Base-by-base conservation (phyloP, 169 alveolate species). In the Cryptosporidium meleagridis region DNA sequence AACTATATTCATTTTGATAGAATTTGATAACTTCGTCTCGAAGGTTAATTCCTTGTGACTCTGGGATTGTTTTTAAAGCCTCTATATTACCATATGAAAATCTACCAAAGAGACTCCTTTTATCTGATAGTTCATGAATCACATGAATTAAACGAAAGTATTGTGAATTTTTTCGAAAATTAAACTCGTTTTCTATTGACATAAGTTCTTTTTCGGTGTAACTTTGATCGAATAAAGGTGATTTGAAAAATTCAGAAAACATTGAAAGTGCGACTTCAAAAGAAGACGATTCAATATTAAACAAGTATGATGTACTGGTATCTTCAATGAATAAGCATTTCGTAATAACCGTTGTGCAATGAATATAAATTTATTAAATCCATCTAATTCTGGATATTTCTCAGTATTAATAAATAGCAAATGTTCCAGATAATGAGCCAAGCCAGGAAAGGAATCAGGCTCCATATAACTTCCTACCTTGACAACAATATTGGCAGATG, bases 391-490 rank as follows among this genome's bases (percentile, higher is more conserved):
- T 4, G 97, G 97, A 69, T 92, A 96, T 89, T 94, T 95, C 62
- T 96, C 85, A 26, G 96, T 92, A 39, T 96, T 96, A 75, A 95
- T 80, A 71, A 94, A 94, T 23, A 96, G 85, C 93, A 96, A 92
- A 87, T 96, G 98, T 69, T 96, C 98, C 45, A 94, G 92, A 67
- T 94, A 93, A 86, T 96, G 98, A 29, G 98, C 98, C 55, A 96
- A 75, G 8, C 98, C 98, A 39, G 91, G 91, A n/a, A 62, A 80
- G 16, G 91, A 92, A 21, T 59, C 55, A 12, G 94, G 94, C 51
- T 94, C 96, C 44, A 61, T 61, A 7, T 93, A 72, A 59, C 86
- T 59, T 1, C 97, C 97, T 6, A 93, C 95, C 69, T 86, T 87
- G 59, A 95, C 97, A 58, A 86, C 84, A 26, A 95, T 53, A 14